Evolutionary conservation across 176 grass and related monocot genomes (phyloP).

Genomic region (Pharus latifolius): DNA sequence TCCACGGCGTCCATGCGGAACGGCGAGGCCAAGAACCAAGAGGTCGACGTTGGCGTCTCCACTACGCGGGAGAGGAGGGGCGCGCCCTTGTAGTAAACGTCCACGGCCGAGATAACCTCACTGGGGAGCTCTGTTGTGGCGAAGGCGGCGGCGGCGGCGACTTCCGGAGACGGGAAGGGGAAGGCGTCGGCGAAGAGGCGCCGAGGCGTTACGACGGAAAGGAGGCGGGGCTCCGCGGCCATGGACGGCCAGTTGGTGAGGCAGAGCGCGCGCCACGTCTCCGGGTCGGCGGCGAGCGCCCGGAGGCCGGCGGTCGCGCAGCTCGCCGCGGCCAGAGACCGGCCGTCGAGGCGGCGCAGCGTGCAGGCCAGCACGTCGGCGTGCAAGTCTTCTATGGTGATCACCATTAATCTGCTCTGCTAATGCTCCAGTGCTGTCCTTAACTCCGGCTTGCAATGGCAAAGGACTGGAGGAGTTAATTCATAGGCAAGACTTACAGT

Average conservation of each 20-base stretch:
- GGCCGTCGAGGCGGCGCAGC: slow-evolving; percentile 45
- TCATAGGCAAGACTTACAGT: no score
- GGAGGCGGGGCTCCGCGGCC: not conserved
- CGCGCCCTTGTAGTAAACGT: slow-evolving; percentile 26
- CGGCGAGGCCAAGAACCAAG: slow-evolving; percentile 50
- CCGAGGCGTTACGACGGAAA: slow-evolving; percentile 9
- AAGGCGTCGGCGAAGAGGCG: slow-evolving; percentile 54
- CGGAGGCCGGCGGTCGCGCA: slow-evolving; percentile 32
- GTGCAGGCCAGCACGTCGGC: slow-evolving; percentile 38
- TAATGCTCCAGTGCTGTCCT: not conserved
- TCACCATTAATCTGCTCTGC: not conserved
- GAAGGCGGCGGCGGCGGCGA: not conserved
- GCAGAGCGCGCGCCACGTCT: slow-evolving; percentile 54
- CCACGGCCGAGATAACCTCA: slow-evolving; percentile 42
- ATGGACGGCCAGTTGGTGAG: slow-evolving; percentile 40
- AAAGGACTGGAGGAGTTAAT: no score
- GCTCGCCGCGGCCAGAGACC: slow-evolving; percentile 34
- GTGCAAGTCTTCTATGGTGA: slow-evolving; percentile 39
- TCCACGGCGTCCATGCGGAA: slow-evolving; percentile 46
- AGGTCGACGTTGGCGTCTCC: slow-evolving; percentile 14
- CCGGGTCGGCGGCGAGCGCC: slow-evolving; percentile 27
- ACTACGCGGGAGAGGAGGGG: slow-evolving; percentile 30
- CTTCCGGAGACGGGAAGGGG: slow-evolving; percentile 14
- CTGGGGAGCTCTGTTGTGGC: not conserved
- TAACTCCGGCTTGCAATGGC: not conserved